Evolutionary conservation across 306 rosid genomes (phyloP), one percentile per base, ranked within the genome.

Genomic region (Vigna trinervia): DNA sequence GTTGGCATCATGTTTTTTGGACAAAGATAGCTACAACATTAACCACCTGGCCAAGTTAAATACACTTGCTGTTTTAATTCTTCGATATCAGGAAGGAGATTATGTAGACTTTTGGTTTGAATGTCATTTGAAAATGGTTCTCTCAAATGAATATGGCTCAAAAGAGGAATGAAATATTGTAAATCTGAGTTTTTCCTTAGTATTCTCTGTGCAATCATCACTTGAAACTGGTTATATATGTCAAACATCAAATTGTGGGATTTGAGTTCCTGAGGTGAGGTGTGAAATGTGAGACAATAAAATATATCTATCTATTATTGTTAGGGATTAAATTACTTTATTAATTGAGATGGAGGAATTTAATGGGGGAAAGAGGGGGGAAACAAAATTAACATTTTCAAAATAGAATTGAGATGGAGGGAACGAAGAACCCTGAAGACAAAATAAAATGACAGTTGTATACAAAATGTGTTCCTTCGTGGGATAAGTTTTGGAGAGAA

Each of bases 1-100:
- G 60, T 15, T 51, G 54, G 54, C 61, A 71, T 72, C 39, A 45
- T 54, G 47, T 68, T 73, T 66, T 41, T 6, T 1, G 41, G 61
- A 59, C 38, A 39, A 30, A 69, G 69, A 63, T 75, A 60, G 59
- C 32, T 45, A 38, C 80, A 61, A 52, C 69, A 22, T 74, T 52
- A 41, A 30, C 47, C 57, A 69, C 14, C 62, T 7, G 26, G 12
- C 47, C 28, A 56, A 46, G 26, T 80, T 67, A 32, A 48, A 32
- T 41, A 58, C 41, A 36, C 36, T 12, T 60, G 1, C 2, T 1
- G 11, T 36, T 26, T 22, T 74, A 32, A 23, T 10, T 13, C 10
- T 5, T 22, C 13, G 64, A 7, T n/a, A 48, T 15, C 64, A 17
- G 34, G 74, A 75, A 53, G 65, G 30, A 61, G 19, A 8, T 52